Conservation (phyloP, 2,329 filamentous ascomycete species). For the Botrytis fabae region DNA sequence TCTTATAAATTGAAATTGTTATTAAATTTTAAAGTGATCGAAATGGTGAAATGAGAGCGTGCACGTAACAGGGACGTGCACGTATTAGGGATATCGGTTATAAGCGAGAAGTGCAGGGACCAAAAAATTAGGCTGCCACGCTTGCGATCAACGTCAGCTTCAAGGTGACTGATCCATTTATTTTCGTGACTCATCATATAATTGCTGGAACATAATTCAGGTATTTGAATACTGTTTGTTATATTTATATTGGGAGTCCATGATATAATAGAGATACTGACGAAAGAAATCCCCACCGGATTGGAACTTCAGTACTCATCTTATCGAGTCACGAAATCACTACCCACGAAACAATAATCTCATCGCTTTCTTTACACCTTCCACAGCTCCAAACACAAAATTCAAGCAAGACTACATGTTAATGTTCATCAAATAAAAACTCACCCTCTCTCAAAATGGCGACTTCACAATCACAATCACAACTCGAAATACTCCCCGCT, state of each 20-base stretch:
- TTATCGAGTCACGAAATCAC: background rate
- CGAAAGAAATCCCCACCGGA: background rate
- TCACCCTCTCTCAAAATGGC: background rate
- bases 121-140: background rate
- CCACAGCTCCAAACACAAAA: background rate
- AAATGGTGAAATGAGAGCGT: no score
- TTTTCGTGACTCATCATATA: no score
- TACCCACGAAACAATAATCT: background rate
- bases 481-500: background rate
- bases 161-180: background rate
- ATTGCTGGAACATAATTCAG: background rate
- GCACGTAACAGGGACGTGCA: no score
- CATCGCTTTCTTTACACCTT: background rate
- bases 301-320: background rate
- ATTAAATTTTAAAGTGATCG: no score
- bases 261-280: background rate
- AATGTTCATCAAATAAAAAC: background rate
- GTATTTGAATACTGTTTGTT: background rate
- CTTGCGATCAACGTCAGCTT: background rate
- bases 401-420: rapidly evolving
- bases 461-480: background rate
- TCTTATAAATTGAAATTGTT: no score
- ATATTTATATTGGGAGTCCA: background rate
- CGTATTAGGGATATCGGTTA: no score
- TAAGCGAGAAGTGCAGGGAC: no score